Percentiles rank a stretch among this genome's conserved stretches.
These are phyloP conservation scores for Kappamyces sp. DNA, from an alignment of 192 early-diverging fungal genomes.

Conservation along the genomic window DNA sequence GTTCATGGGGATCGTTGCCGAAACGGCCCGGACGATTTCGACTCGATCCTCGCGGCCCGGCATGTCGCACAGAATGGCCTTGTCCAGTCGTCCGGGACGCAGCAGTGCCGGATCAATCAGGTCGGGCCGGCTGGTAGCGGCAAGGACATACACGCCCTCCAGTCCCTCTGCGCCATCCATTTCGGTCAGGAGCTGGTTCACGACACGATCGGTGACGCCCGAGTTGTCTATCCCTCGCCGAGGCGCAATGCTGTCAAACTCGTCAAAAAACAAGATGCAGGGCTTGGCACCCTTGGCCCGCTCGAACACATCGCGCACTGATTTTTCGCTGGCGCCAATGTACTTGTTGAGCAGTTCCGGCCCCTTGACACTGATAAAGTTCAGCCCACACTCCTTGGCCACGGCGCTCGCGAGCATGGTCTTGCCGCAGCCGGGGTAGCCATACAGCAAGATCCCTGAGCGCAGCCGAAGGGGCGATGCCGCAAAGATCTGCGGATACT, in stretches of 20 bases:
- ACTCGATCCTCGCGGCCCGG: conserved; percentile 65
- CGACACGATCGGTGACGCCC: conserved; percentile 96
- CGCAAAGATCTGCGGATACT: conserved; percentile 86
- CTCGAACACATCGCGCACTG: conserved; percentile 89
- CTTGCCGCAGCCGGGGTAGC: conserved; percentile 98
- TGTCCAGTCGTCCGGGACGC: conserved; percentile 84
- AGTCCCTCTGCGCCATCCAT: conserved; percentile 98
- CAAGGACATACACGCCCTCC: conserved; percentile 93
- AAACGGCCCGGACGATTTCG: conserved; percentile 76
- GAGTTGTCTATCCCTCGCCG: conserved; percentile 96
- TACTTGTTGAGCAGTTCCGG: conserved; percentile 98
- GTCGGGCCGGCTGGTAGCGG: conserved; percentile 82
- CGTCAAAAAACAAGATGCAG: conserved; percentile 97
- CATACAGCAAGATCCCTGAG: conserved; percentile 91
- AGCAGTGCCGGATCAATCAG: conserved; percentile 87
- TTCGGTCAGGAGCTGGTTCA: conserved; percentile 96
- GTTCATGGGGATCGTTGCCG: conserved; percentile 64
- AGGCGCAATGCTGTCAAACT: conserved; percentile 96
- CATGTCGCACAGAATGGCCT: conserved; percentile 74
- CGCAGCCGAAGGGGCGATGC: conserved; percentile 81
- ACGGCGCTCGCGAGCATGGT: conserved; percentile 92
- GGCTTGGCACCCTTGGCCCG: conserved; percentile 88
- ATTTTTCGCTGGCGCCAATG: conserved; percentile 95
- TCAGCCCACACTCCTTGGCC: conserved; percentile 92
- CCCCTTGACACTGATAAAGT: conserved; percentile 96